These are phyloP conservation scores for Neurospora sp. DNA, from an alignment of 2,329 filamentous ascomycete species.

Conservation along the genomic window DNA sequence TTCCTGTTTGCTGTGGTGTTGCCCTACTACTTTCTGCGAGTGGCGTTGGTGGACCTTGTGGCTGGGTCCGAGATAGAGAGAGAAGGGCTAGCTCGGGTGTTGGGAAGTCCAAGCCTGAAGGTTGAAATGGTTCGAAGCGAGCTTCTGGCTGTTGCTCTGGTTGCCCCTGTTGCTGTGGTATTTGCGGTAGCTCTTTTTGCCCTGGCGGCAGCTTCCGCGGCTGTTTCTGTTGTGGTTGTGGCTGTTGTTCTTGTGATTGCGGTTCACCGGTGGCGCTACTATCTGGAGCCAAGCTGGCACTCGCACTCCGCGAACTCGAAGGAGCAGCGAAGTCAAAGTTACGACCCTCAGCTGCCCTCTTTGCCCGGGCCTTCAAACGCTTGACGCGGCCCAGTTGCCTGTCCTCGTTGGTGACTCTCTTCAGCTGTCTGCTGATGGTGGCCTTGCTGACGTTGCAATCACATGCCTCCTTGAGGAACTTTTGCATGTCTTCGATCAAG, in stretches of 20 bases:
- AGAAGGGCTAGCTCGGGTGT: neutral
- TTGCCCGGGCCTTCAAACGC: conserved; percentile 5
- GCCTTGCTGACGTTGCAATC: conserved; percentile 14
- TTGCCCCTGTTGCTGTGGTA: neutral
- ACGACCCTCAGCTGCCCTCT: neutral
- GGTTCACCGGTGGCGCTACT: neutral
- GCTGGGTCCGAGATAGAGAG: neutral
- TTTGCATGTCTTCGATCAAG: conserved; percentile 16
- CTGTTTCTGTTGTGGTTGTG: neutral
- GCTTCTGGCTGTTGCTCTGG: neutral
- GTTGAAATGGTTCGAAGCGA: neutral
- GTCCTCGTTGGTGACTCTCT: conserved; percentile 11
- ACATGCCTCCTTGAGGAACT: conserved; percentile 12
- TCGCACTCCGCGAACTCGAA: neutral
- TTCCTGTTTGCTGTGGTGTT: neutral
- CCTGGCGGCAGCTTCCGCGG: neutral
- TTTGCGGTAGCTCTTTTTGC: neutral
- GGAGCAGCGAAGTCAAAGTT: neutral
- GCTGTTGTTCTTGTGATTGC: neutral
- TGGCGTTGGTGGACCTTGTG: neutral
- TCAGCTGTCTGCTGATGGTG: conserved; percentile 15
- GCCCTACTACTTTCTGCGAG: neutral
- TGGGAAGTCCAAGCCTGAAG: neutral
- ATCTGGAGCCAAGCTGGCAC: neutral
- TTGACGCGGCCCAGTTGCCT: conserved; percentile 7